Evolutionary conservation across 768 basidiomycete species (phyloP), one percentile per base, ranked within the genome.

Genomic region (Boletus eberwhitei): DNA sequence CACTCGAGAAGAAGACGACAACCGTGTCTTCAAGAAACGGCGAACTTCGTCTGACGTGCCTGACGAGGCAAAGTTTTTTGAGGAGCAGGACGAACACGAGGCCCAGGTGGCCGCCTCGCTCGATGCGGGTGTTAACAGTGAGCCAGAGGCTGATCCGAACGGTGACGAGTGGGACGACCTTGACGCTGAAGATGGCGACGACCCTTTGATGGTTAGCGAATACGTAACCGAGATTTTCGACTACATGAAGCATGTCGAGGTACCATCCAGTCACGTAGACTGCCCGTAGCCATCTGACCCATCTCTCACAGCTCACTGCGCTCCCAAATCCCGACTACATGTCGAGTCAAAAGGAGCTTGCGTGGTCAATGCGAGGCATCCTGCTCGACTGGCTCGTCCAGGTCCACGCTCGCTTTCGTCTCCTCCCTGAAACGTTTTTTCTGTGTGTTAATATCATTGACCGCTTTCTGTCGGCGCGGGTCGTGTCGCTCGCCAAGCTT

Each of bases 201-300:
- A 99, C 66, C 97, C 96, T 14, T 78, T 92, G 56, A 98, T 98
- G 95, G 95, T 97, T 60, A 88, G 87, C 74, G 93, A 98, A 72
- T 99, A 99, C 66, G 95, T 97, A 48, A 77, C 77, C 24, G 97
- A 98, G 54, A 94, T 98, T 57, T 95, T 94, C 75, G 76, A 88
- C 53, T 98, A 99, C 74, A 80, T 98, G 74, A 90, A 87, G 68
- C 74, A 82, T 57, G 77, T 86, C 55, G 93, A 98, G 83, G 94
- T 94, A 66, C 44, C 77, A 36, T 13, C 31, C 46, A 38, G 21
- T 26, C 22, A 36, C 17, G 3, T 22, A 16, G 4, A 22, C 14
- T 6, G 0, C n/a, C 6, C 6, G 4, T 35, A 29, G 8, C 24
- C 17, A 26, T 7, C 57, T 61, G 36, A 56, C 38, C 36, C n/a